Conservation (phyloP, 306 rosid species). For the Phaseolus lunatus region DNA sequence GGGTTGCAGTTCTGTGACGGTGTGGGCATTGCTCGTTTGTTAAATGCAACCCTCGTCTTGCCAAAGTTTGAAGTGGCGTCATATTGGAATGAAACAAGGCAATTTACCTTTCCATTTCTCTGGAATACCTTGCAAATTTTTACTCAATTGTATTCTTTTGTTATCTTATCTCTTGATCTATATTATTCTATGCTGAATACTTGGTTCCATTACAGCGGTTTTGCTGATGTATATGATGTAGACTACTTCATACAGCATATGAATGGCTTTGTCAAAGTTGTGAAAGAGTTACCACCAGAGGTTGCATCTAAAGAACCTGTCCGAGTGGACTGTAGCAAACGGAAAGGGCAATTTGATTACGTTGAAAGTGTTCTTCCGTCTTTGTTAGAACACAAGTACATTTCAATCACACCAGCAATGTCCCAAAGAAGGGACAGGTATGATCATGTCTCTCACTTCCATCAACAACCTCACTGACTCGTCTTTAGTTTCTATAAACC, state of each 20-base stretch:
- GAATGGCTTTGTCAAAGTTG: slow-evolving; percentile 79
- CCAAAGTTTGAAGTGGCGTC: slow-evolving; percentile 97
- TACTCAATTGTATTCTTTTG: neutral
- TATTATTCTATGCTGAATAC: slow-evolving; percentile 31
- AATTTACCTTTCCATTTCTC: slow-evolving; percentile 35
- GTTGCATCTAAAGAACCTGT: slow-evolving; percentile 74
- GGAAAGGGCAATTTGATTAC: slow-evolving; percentile 91
- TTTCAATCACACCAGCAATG: slow-evolving; percentile 89
- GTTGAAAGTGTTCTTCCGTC: slow-evolving; percentile 84
- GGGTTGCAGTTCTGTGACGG: slow-evolving; percentile 89
- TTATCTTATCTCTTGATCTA: neutral
- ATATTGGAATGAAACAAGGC: slow-evolving; percentile 95
- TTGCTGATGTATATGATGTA: slow-evolving; percentile 85
- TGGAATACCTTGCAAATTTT: neutral
- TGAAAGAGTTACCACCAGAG: slow-evolving; percentile 70
- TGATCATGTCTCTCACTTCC: slow-evolving; percentile 5
- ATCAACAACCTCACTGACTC: neutral
- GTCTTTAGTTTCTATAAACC: slow-evolving; percentile 2
- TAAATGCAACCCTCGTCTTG: slow-evolving; percentile 85
- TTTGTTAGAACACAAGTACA: slow-evolving; percentile 73
- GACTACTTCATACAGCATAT: slow-evolving; percentile 77
- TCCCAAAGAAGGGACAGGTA: slow-evolving; percentile 98
- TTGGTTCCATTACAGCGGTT: slow-evolving; percentile 68
- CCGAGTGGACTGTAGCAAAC: slow-evolving; percentile 89
- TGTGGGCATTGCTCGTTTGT: slow-evolving; percentile 83